Evolutionary conservation across 306 rosid genomes (phyloP).

Genomic region (Castanopsis chinensis): DNA sequence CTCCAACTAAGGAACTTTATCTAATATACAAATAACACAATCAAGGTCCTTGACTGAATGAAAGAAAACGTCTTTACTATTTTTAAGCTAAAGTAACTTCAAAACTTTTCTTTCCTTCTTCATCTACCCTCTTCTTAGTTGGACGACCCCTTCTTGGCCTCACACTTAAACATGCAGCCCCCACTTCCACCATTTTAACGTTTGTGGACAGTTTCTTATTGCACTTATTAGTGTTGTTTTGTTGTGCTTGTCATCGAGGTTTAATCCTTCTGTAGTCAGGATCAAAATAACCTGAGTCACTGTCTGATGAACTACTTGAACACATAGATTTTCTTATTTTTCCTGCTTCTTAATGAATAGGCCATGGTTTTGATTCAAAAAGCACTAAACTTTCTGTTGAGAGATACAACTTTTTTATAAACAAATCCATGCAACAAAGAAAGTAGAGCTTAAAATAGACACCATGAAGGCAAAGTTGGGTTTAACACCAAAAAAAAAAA

Average conservation of each 20-base stretch:
- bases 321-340: background rate
- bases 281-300: slow-evolving; percentile 8
- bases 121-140: background rate
- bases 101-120: background rate
- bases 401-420: background rate
- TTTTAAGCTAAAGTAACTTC: too few species aligned
- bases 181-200: background rate
- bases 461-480: background rate
- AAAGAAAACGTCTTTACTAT: too few species aligned
- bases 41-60: too few species aligned
- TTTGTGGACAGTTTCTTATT: background rate
- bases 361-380: slow-evolving; percentile 6
- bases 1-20: too few species aligned
- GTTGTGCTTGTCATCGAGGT: background rate
- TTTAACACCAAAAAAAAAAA: background rate
- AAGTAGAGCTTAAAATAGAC: background rate
- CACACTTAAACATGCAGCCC: background rate
- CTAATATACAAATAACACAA: too few species aligned
- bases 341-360: slow-evolving; percentile 15
- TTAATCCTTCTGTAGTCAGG: slow-evolving; percentile 7
- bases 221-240: background rate
- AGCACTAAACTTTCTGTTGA: background rate
- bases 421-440: background rate
- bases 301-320: slow-evolving; percentile 1
- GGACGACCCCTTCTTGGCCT: background rate